Evolutionary conservation across 768 basidiomycete species (phyloP).

Genomic region (Lentinula sp.): DNA sequence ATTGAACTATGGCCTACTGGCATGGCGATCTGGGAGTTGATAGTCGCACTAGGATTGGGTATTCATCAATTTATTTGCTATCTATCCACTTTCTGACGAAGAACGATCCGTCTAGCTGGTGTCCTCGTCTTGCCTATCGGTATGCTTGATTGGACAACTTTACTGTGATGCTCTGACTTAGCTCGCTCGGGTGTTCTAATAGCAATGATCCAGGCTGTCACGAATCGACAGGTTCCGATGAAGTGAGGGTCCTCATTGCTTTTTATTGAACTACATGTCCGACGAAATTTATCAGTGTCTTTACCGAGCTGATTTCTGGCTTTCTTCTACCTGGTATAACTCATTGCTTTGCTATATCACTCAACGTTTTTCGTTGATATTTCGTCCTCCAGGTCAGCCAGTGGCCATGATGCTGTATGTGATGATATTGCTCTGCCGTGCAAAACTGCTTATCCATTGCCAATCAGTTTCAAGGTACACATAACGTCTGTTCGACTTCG

Average conservation of each 20-base stretch:
- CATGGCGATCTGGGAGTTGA: conserved; percentile 32
- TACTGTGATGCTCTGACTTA: neutral
- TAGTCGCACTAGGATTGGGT: conserved; percentile 19
- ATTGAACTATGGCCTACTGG: conserved; percentile 32
- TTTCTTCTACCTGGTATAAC: conserved; percentile 23
- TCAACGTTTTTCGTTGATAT: neutral
- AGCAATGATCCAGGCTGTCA: conserved; percentile 33
- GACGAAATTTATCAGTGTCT: conserved; percentile 15
- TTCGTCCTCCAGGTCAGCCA: conserved; percentile 19
- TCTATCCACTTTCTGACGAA: neutral
- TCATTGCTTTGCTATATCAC: neutral
- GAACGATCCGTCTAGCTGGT: conserved; percentile 14
- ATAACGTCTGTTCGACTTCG: neutral
- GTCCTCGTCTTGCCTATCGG: conserved; percentile 28
- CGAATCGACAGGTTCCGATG: conserved; percentile 30
- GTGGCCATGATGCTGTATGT: conserved; percentile 29
- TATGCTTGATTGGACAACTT: conserved; percentile 6
- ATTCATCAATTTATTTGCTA: conserved; percentile 7
- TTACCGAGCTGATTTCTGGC: conserved; percentile 33
- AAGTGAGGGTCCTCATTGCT: conserved; percentile 19
- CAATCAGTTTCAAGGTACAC: neutral
- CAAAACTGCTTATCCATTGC: neutral
- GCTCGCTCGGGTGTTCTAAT: conserved; percentile 4
- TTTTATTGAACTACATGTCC: neutral
- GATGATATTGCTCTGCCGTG: neutral